A percentile compares a stretch with the other conserved stretches of the same genome.
phyloP scores from a whole-genome alignment of 2,329 filamentous ascomycete genomes.

The Mycosphaerella sp. region DNA sequence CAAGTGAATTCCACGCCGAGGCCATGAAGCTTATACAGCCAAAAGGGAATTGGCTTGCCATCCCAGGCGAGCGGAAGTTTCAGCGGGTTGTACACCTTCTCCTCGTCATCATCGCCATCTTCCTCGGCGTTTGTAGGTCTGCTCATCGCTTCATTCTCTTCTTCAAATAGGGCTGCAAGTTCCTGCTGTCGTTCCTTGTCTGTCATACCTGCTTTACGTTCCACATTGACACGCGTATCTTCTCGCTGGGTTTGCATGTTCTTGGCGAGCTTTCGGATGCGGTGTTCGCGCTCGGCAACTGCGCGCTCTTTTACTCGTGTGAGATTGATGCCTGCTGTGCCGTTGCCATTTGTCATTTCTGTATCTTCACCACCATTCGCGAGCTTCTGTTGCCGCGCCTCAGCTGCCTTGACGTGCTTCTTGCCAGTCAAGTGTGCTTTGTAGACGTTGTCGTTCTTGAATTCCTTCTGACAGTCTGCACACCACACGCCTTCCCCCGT shows the following conservation, averaged over 20 bases:
- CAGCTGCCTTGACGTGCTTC: conserved; percentile 83
- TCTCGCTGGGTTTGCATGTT: conserved; percentile 81
- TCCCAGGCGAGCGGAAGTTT: conserved; percentile 97
- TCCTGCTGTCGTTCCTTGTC: conserved; percentile 93
- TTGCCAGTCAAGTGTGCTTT: conserved; percentile 82
- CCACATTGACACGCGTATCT: conserved; percentile 89
- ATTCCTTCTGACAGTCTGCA: conserved; percentile 85
- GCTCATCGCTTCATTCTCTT: conserved; percentile 51
- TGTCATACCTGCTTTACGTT: conserved; percentile 95
- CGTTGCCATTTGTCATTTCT: conserved; percentile 19
- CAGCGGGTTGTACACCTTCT: conserved; percentile 92
- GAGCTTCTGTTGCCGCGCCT: conserved; percentile 49
- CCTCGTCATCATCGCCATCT: conserved; percentile 61
- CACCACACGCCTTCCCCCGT: conserved; percentile 75
- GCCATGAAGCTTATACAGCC: conserved; percentile 95
- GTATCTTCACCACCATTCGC: conserved; percentile 25
- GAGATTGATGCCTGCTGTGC: conserved; percentile 16
- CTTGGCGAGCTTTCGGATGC: conserved; percentile 70
- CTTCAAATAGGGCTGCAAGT: conserved; percentile 74
- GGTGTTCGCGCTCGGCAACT: conserved; percentile 81
- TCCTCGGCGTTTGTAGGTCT: conserved; percentile 45
- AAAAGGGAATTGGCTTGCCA: conserved; percentile 97
- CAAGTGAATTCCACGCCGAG: conserved; percentile 91
- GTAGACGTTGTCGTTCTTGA: conserved; percentile 93
- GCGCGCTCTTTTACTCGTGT: conserved; percentile 74